Conservation (phyloP, 2,329 filamentous ascomycete species). For the Claviceps fusiformis region DNA sequence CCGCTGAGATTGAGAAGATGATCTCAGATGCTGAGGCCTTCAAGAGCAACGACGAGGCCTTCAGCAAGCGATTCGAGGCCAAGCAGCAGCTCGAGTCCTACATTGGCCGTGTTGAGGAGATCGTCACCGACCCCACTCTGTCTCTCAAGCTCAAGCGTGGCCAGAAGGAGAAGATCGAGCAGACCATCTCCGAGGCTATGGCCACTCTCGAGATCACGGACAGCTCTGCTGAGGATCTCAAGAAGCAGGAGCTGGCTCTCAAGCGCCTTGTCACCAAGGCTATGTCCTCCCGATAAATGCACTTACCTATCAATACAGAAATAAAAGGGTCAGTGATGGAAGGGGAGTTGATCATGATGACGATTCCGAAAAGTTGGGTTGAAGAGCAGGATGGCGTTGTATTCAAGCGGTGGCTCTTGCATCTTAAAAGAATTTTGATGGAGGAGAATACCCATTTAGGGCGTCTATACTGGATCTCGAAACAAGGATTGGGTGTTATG, state of each 20-base stretch:
- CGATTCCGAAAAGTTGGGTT: conserved; percentile 3
- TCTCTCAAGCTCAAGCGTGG: conserved; percentile 97
- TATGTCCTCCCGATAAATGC: conserved; percentile 73
- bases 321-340: neutral
- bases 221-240: conserved; percentile 79
- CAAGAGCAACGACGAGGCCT: conserved; percentile 95
- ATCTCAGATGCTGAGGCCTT: conserved; percentile 94
- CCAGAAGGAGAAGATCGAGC: conserved; percentile 99
- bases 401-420: conserved; percentile 4
- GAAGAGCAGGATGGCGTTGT: conserved; percentile 5
- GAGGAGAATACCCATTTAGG: conserved; percentile 1
- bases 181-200: conserved; percentile 94
- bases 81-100: conserved; percentile 99
- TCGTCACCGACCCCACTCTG: conserved; percentile 90
- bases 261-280: conserved; percentile 98
- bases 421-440: conserved; percentile 2
- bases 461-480: conserved; percentile 3
- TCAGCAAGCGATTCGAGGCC: conserved; percentile 98
- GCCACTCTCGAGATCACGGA: conserved; percentile 93
- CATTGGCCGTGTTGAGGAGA: conserved; percentile 97
- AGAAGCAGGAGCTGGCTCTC: conserved; percentile 98
- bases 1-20: conserved; percentile 93
- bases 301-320: neutral
- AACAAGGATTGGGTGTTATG: neutral
- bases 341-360: neutral